These are phyloP conservation scores for Podospora sp. DNA, from an alignment of 495 filamentous ascomycete species.

Conservation along the genomic window DNA sequence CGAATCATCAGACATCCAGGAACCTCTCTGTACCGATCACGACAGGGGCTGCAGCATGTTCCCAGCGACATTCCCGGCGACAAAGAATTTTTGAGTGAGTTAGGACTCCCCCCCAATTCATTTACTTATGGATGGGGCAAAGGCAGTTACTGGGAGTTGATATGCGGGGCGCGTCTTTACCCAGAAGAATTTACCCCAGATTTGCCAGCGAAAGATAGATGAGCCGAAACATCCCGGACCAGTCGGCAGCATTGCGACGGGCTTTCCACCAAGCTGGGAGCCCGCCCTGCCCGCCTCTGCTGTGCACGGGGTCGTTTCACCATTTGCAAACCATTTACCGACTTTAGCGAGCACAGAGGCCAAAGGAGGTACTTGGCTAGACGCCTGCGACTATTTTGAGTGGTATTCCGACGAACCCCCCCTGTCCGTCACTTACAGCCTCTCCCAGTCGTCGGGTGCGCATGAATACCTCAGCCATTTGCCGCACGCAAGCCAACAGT, in stretches of 20 bases:
- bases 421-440: constrained; percentile 1
- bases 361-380: not conserved
- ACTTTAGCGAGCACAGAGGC: constrained; percentile 5
- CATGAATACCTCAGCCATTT: not conserved
- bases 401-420: not conserved
- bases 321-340: constrained; percentile 15
- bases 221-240: constrained; percentile 30
- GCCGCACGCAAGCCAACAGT: constrained; percentile 9
- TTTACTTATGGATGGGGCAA: not conserved
- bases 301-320: constrained; percentile 15
- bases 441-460: not conserved
- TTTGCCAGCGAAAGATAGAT: constrained; percentile 33
- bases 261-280: constrained; percentile 31
- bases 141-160: not conserved
- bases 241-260: constrained; percentile 37
- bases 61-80: not conserved
- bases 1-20: no score
- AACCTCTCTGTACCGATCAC: no score
- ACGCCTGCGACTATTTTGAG: constrained; percentile 12
- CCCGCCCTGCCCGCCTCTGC: not conserved
- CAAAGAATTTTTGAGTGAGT: not conserved
- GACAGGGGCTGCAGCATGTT: not conserved
- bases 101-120: not conserved
- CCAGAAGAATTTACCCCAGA: constrained; percentile 37
- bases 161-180: constrained; percentile 17